Conservation (phyloP, 2,329 filamentous ascomycete species). For the Talaromyces piceae region DNA sequence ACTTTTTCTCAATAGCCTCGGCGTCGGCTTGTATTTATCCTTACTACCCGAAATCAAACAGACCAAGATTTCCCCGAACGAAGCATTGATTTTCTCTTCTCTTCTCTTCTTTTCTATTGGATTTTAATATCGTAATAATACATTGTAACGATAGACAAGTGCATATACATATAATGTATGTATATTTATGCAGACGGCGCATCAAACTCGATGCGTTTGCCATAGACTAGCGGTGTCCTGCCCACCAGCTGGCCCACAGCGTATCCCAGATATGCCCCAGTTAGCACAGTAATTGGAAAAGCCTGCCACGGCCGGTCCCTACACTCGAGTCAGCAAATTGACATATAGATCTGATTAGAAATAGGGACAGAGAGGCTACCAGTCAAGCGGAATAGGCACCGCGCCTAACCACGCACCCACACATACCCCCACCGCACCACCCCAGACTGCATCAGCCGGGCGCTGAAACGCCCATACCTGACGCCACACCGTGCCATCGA, state of each 20-base stretch:
- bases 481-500: conserved; percentile 63
- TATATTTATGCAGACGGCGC: not conserved
- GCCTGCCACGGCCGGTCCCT: conserved; percentile 96
- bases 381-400: conserved; percentile 90
- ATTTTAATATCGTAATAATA: too few relatives aligned
- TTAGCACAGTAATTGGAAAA: conserved; percentile 88
- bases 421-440: conserved; percentile 67
- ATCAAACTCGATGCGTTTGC: conserved; percentile 12
- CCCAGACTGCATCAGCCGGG: conserved; percentile 78
- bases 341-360: not conserved
- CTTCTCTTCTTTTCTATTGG: too few relatives aligned
- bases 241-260: conserved; percentile 47
- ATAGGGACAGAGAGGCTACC: conserved; percentile 40
- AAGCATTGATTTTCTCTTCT: not conserved
- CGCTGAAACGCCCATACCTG: conserved; percentile 60
- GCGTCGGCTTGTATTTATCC: not conserved
- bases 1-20: not conserved
- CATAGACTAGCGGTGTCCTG: conserved; percentile 19
- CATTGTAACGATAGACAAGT: too few relatives aligned
- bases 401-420: conserved; percentile 89
- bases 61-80: not conserved
- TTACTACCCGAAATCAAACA: not conserved
- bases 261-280: conserved; percentile 74
- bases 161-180: not conserved
- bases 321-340: conserved; percentile 10